phyloP scores from a whole-genome alignment of 2,329 filamentous ascomycete genomes.

The Plenodomus tracheiphilus region DNA sequence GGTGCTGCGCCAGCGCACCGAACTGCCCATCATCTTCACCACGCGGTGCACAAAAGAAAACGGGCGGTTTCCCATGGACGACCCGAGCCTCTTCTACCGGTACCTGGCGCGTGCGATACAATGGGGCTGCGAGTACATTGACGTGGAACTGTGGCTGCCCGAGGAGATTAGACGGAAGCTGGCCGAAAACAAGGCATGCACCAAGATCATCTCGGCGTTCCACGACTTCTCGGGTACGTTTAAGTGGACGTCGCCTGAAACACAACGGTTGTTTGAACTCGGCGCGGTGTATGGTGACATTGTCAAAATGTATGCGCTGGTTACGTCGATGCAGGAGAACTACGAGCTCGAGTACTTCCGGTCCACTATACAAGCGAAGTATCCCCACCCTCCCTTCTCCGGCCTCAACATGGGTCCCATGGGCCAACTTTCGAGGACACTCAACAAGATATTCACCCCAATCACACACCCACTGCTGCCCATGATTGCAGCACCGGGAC shows the following conservation, averaged over 20 bases:
- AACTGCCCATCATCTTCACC: slow-evolving; percentile 89
- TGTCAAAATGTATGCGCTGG: slow-evolving; percentile 88
- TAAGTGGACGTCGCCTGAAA: slow-evolving; percentile 77
- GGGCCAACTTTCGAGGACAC: slow-evolving; percentile 80
- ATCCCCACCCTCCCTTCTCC: slow-evolving; percentile 74
- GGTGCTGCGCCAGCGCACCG: slow-evolving; percentile 79
- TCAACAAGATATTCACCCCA: slow-evolving; percentile 85
- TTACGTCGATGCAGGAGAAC: slow-evolving; percentile 80
- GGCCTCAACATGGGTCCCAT: slow-evolving; percentile 85
- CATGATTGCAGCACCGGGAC: slow-evolving; percentile 81
- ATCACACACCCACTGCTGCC: slow-evolving; percentile 85
- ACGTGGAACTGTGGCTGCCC: slow-evolving; percentile 85
- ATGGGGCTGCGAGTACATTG: slow-evolving; percentile 88
- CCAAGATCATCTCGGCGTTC: slow-evolving; percentile 87
- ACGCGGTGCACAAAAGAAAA: slow-evolving; percentile 81
- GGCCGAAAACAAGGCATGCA: slow-evolving; percentile 72
- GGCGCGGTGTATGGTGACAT: slow-evolving; percentile 79
- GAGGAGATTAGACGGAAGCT: slow-evolving; percentile 71
- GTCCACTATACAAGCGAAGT: slow-evolving; percentile 70
- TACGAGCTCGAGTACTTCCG: slow-evolving; percentile 91
- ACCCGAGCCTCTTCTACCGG: slow-evolving; percentile 72
- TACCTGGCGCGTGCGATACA: slow-evolving; percentile 84
- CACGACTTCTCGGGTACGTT: slow-evolving; percentile 86
- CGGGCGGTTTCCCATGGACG: slow-evolving; percentile 81
- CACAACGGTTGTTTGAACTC: slow-evolving; percentile 70